These are phyloP conservation scores for Epichloe typhina DNA, from an alignment of 2,329 filamentous ascomycete genomes.

Conservation along the genomic window DNA sequence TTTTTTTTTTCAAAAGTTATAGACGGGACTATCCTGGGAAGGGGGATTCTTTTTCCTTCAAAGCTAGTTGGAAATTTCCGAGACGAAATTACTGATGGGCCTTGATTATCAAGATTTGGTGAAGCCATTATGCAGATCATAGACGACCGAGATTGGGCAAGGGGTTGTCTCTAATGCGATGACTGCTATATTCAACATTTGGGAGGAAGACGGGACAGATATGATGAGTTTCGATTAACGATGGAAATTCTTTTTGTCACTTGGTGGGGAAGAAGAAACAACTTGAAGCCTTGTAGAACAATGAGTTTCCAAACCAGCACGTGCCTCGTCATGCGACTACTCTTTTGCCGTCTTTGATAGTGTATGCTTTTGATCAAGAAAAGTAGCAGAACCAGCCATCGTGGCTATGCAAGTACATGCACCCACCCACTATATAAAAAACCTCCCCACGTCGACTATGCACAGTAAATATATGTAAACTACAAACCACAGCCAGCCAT, in stretches of 20 bases:
- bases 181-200: neutral
- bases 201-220: neutral
- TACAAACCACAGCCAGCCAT: too few species aligned
- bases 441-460: too few species aligned
- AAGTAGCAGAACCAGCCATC: neutral
- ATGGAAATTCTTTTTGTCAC: neutral
- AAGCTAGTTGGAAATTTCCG: neutral
- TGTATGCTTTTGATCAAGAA: neutral
- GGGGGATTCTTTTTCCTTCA: neutral
- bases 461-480: too few species aligned
- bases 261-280: neutral
- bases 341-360: neutral
- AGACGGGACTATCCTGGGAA: conserved; percentile 1
- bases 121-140: neutral
- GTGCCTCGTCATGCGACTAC: neutral
- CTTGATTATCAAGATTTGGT: neutral
- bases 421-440: neutral
- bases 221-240: neutral
- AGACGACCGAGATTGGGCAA: neutral
- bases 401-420: neutral
- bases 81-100: neutral
- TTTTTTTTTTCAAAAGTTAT: neutral
- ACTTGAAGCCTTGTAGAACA: neutral
- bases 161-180: neutral
- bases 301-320: neutral